Percentiles rank a stretch among this genome's conserved stretches.
Conservation (phyloP, 2,329 filamentous ascomycete species). For the Meredithiella fracta region DNA sequence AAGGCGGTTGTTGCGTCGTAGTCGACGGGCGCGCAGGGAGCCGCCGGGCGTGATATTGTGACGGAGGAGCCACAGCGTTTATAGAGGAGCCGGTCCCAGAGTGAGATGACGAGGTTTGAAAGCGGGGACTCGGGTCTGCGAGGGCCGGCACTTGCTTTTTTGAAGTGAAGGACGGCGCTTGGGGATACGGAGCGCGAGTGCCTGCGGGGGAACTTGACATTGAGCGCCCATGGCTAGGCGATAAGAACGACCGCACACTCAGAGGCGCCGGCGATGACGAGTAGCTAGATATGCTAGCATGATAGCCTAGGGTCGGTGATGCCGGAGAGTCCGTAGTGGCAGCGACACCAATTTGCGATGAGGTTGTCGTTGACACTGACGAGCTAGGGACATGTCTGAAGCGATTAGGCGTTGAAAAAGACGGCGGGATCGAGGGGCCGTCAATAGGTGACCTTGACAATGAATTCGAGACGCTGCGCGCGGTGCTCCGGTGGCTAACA, state of each 20-base stretch:
- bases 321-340: background rate
- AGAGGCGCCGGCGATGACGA: background rate
- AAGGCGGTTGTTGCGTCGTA: background rate
- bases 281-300: background rate
- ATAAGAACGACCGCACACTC: background rate
- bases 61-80: background rate
- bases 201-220: background rate
- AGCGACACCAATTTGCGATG: background rate
- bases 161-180: background rate
- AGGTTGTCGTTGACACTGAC: background rate
- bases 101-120: background rate
- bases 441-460: background rate
- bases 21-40: slow-evolving; percentile 9
- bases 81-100: background rate
- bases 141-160: background rate
- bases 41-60: background rate
- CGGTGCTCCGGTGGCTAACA: background rate
- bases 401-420: background rate
- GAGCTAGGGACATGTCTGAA: background rate
- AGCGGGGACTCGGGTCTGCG: background rate
- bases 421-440: slow-evolving; percentile 1
- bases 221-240: background rate
- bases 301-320: background rate
- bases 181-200: background rate
- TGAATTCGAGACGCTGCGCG: background rate